These are phyloP conservation scores for Knufia fluminis DNA, from an alignment of 2,329 filamentous ascomycete species.

Conservation along the genomic window DNA sequence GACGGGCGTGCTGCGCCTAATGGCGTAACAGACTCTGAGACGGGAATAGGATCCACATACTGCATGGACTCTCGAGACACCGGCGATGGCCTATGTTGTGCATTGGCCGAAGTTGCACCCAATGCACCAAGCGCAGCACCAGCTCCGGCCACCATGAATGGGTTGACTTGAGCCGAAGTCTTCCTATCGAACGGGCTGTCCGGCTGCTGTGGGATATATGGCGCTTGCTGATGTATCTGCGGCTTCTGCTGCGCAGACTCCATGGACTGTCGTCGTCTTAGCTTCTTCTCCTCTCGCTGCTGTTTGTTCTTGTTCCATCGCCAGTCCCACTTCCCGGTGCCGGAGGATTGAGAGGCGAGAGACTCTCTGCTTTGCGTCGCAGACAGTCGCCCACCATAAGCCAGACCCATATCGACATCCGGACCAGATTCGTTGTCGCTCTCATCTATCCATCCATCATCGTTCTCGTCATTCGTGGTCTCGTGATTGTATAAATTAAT, in stretches of 20 bases:
- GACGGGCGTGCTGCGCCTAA: conserved; percentile 51
- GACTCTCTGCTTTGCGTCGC: conserved; percentile 43
- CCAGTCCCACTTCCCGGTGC: conserved; percentile 51
- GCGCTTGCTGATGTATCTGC: conserved; percentile 1
- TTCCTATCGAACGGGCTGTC: neutral
- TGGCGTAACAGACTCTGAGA: conserved; percentile 18
- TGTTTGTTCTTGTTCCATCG: conserved; percentile 45
- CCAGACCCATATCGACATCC: conserved; percentile 49
- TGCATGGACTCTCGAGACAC: conserved; percentile 49
- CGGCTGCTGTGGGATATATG: neutral
- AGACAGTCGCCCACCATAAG: conserved; percentile 46
- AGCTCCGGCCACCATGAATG: conserved; percentile 30
- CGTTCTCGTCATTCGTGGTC: conserved; percentile 24
- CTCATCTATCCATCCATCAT: conserved; percentile 53
- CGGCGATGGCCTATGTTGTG: conserved; percentile 4
- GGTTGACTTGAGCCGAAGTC: conserved; percentile 19
- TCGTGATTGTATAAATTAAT: conserved; percentile 13
- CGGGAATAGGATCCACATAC: conserved; percentile 39
- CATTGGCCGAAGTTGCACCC: conserved; percentile 28
- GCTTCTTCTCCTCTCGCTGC: conserved; percentile 30
- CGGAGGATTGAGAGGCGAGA: conserved; percentile 35
- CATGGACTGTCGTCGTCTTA: conserved; percentile 18
- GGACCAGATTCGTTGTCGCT: conserved; percentile 45
- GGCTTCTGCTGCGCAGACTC: neutral
- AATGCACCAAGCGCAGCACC: conserved; percentile 35